These are phyloP conservation scores for Metschnikowia proteae DNA, from an alignment of 805 yeast genomes.

Conservation along the genomic window DNA sequence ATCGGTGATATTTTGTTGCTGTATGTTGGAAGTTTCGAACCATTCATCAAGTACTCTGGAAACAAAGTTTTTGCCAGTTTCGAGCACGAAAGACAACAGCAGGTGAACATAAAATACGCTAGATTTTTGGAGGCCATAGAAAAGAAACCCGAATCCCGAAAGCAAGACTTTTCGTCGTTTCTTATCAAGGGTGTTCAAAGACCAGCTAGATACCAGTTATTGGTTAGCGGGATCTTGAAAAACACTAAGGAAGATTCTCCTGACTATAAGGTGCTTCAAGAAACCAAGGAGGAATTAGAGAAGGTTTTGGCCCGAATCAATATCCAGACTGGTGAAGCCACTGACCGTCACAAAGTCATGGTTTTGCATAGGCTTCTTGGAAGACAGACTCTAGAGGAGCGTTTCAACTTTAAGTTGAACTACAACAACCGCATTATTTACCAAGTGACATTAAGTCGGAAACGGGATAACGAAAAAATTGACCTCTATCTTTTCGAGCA, in stretches of 20 bases:
- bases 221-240: conserved; percentile 78
- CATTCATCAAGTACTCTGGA: conserved; percentile 90
- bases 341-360: conserved; percentile 86
- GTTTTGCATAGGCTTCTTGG: conserved; percentile 53
- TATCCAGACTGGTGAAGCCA: conserved; percentile 87
- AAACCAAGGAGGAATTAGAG: conserved; percentile 72
- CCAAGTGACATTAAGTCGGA: conserved; percentile 66
- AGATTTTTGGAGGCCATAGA: conserved; percentile 89
- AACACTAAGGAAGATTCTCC: conserved; percentile 73
- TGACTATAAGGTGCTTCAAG: conserved; percentile 63
- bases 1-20: conserved; percentile 87
- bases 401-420: conserved; percentile 78
- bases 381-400: conserved; percentile 80
- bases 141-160: conserved; percentile 77
- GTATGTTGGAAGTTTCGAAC: conserved; percentile 81
- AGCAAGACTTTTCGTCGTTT: conserved; percentile 88
- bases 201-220: conserved; percentile 88
- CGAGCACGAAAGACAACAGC: conserved; percentile 90
- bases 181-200: conserved; percentile 93
- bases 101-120: conserved; percentile 87
- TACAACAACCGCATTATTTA: conserved; percentile 80
- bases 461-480: conserved; percentile 74
- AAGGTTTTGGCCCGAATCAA: conserved; percentile 75
- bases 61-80: conserved; percentile 93
- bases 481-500: conserved; percentile 88